Evolutionary conservation across 768 basidiomycete species (phyloP), one percentile per base, ranked within the genome.

Genomic region (Pleurotus eryngii): DNA sequence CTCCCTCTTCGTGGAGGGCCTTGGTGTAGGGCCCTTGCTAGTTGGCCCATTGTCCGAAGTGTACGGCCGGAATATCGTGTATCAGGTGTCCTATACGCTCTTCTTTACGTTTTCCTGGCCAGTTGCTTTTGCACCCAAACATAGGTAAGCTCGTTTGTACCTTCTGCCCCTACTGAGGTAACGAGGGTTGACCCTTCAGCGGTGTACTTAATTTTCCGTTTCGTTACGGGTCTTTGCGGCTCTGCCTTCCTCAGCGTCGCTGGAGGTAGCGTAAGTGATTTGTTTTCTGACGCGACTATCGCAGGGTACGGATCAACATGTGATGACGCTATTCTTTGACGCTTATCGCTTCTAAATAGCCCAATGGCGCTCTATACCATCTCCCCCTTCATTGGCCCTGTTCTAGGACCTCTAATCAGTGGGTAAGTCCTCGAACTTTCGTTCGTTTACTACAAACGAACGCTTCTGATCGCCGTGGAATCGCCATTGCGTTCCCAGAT

Each of bases 81-180:
- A 92, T 65, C 74, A 77, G 11, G 61, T 77, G 3, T 86, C 87
- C 0, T 91, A 86, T 60, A 60, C 72, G 1, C 60, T 82, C 4
- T 85, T 89, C 67, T 82, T 89, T 63, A 64, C 81, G 1, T 78
- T 87, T 56, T 82, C 84, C 17, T 87, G 86, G 64, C 86, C 89
- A 0, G 83, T 89, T 5, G 87, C 89, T 1, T 92, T 93, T 59
- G 80, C 88, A n/a, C 1, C 84, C 83, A 3, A 76, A 89, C 61
- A 77, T 84, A 20, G 77, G 86, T 86, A 49, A 47, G 81, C 71
- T 27, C 26, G 6, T 14, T 17, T 27, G 9, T 15, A 20, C 6
- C 2, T 24, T 11, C 42, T 17, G 14, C 55, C 43, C 2, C 30
- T 11, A 9, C 30, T 11, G 30, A 9, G 30, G 11, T 35, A 35